Base-by-base conservation (phyloP, 257 asterid species). In the Paraleonurus japonicus region DNA sequence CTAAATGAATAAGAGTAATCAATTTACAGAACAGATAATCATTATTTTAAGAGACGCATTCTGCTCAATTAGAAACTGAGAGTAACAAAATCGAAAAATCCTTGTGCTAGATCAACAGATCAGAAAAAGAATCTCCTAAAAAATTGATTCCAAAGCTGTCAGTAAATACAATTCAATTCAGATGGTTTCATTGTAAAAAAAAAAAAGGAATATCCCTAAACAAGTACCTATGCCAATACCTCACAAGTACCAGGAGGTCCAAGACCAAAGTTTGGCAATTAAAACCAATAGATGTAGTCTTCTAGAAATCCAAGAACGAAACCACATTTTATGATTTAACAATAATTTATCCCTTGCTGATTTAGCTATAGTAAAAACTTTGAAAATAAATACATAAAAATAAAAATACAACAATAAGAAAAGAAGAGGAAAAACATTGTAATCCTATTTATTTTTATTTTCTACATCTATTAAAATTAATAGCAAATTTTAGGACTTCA, bases 291-390 rank as follows among this genome's bases (percentile, higher is more conserved):
- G 65, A 67, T 65, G 3, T 11, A 37, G 30, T 63, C 60, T 37
- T 62, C 53, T 19, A 57, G 30, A 72, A 48, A 72, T 65, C 57
- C 32, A 69, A 41, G 26, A 47, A 61, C 58, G 23, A 62, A 37
- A 74, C 67, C 75, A 61, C 78, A 53, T 71, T 61, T 48, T 47
- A 22, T 9, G 47, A 50, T 16, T 73, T 24, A 28, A 39, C 28
- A 43, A 61, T 22, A 24, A 39, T 6, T 60, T 55, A n/a, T 47
- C 48, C 17, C 58, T 24, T 13, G 24, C 7, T 33, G 33, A 12
- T 41, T 16, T 19, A 20, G 11, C 4, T 15, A 45, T 39, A 35
- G 35, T 58, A 69, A 11, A 28, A 66, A 69, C 45, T 23, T 20
- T n/a, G 19, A 22, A 43, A 26, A 59, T 0, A 13, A 12, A 23